phyloP scores from a whole-genome alignment of 768 basidiomycete species.

The Mrakia gelida region DNA sequence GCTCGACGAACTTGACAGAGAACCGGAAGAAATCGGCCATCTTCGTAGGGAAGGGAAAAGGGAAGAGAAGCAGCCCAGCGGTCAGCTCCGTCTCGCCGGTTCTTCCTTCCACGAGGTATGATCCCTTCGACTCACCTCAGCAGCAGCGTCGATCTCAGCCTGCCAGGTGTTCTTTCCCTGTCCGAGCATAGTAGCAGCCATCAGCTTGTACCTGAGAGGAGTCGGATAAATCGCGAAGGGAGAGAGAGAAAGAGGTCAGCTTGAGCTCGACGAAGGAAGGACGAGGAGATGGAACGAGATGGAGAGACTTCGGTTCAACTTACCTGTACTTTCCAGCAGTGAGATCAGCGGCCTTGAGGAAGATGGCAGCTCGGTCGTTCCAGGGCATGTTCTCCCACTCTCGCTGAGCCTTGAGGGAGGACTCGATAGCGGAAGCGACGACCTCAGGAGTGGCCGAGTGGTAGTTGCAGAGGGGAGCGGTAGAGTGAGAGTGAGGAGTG shows the following conservation, averaged over 20 bases:
- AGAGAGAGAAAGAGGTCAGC: not conserved
- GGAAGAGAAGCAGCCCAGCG: not conserved
- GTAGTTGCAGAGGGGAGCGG: constrained; percentile 77
- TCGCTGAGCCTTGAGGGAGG: constrained; percentile 76
- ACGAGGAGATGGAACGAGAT: too few relatives aligned
- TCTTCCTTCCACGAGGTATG: not conserved
- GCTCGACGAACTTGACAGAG: constrained; percentile 93
- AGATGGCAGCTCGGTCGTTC: constrained; percentile 95
- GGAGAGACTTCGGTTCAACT: not conserved
- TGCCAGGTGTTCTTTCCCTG: constrained; percentile 99
- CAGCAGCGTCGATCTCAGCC: constrained; percentile 98
- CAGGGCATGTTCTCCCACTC: constrained; percentile 94
- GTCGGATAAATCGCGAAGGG: constrained; percentile 40
- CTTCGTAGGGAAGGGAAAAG: constrained; percentile 44
- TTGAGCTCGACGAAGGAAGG: not conserved
- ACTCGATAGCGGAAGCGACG: constrained; percentile 73
- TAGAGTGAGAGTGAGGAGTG: constrained; percentile 62
- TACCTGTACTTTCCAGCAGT: constrained; percentile 67
- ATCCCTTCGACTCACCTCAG: constrained; percentile 63
- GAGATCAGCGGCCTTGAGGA: constrained; percentile 95
- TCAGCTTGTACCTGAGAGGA: constrained; percentile 71
- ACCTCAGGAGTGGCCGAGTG: constrained; percentile 79
- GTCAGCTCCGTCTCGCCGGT: not conserved
- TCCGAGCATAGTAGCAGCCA: constrained; percentile 95
- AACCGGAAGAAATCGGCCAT: constrained; percentile 92